Percentiles rank a stretch among this genome's conserved stretches.
These are phyloP conservation scores for Trichoderma parareesei DNA, from an alignment of 495 filamentous ascomycete genomes.

Conservation along the genomic window DNA sequence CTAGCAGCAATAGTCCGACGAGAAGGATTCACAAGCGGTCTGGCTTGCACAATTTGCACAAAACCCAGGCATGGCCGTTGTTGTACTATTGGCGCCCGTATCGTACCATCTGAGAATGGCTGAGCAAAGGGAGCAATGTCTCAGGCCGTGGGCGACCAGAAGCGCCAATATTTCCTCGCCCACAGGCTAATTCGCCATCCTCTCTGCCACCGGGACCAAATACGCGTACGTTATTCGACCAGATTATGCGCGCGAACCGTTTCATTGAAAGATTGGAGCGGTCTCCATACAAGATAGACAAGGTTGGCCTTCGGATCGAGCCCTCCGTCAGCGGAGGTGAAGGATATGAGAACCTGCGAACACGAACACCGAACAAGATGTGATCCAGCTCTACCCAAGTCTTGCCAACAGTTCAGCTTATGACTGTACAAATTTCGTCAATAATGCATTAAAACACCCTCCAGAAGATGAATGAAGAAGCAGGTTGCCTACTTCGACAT, in stretches of 20 bases:
- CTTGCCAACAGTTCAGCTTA: no score
- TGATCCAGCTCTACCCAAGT: no score
- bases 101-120: not conserved
- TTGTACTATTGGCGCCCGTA: not conserved
- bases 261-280: no score
- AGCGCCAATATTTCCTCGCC: not conserved
- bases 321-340: no score
- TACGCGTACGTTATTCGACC: not conserved
- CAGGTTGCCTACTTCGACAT: not conserved
- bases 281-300: no score
- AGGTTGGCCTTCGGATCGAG: no score
- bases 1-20: not conserved
- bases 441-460: no score
- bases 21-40: not conserved
- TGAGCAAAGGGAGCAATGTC: conserved; percentile 2
- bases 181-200: not conserved
- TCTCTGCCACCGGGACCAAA: not conserved
- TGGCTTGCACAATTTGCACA: not conserved
- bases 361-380: no score
- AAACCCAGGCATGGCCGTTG: not conserved
- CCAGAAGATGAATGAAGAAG: no score
- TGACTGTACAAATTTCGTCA: no score
- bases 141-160: not conserved
- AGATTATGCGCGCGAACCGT: no score
- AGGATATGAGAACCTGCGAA: no score